Evolutionary conservation across 768 basidiomycete species (phyloP), one percentile per base, ranked within the genome.

Genomic region (Saitozyma podzolica): DNA sequence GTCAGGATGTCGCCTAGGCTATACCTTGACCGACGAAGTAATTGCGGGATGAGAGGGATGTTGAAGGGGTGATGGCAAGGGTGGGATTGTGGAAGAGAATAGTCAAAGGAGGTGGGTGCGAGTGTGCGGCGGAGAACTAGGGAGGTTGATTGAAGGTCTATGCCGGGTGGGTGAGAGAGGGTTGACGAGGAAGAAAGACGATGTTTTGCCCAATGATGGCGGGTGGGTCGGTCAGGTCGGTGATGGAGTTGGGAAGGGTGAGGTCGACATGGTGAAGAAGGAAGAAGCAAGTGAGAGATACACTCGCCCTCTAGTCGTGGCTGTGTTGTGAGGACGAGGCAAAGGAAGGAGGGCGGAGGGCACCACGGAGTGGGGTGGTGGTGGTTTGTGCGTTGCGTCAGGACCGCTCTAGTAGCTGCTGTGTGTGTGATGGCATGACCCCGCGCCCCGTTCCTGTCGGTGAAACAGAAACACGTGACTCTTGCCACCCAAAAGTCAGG

Each of bases 91-190:
- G 29, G 29, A 29, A 29, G 29, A 29, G 29, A 29, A 5, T 29
- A 5, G 29, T 29, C 29, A 29, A 29, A 29, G 29, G 29, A 29
- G 29, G 29, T 55, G 40, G 29, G 29, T 55, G 40, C 41, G 19
- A n/a, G 39, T 13, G 19, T 29, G 14, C 8, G 54, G 13, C 45
- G 40, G 13, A 37, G 54, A 42, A 16, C 20, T 42, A 56, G 54
- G 54, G 45, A 42, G 54, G 56, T 56, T 56, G 56, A 29, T 4
- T 48, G 56, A 56, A 29, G 19, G 9, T 56, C 56, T 56, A 56
- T 39, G 13, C 19, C 3, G 13, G 45, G 42, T 19, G 14, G 8
- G 17, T 13, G 6, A 43, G 13, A 8, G 9, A 16, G 41, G 19
- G 11, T 16, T 20, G 20, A n/a, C 19, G 41, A 56, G 39, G 56